Evolutionary conservation across 2,329 filamentous ascomycete genomes (phyloP), one percentile per base, ranked within the genome.

Genomic region (Madurella mycetomatis): DNA sequence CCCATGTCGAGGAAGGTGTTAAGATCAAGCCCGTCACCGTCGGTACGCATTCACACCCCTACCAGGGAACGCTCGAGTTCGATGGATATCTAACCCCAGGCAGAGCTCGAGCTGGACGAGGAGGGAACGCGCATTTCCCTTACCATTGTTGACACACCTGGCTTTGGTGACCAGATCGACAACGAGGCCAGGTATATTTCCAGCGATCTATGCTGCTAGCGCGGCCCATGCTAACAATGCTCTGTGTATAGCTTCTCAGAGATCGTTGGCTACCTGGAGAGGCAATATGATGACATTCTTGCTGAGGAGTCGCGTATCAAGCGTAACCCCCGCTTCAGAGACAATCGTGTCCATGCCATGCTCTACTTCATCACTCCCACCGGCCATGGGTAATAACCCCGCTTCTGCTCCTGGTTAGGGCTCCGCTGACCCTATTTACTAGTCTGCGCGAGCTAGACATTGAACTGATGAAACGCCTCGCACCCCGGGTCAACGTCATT

Each of bases 251-350:
- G 91, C 78, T 99, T 99, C 73, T 87, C 88, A 66, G 94, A 97
- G 76, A 99, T 99, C 68, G 92, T 96, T 65, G 92, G 92, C 65
- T 96, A 95, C 77, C 89, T 99, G 68, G 94, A 99, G 82, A 86
- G 92, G 78, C 92, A 99, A 84, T 97, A 97, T 76, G 94, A 99
- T 76, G 92, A 97, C 73, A 97, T 99, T 81, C 84, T 99, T 66
- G 92, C 94, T 60, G 92, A 97, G 79, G 94, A 99, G 80, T 97
- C 94, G 68, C 90, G 94, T 80, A 99, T 99, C 82, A 99, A 99
- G 89, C 94, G 94, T 91, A 99, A 99, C 80, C 94, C 94, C 66
- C 87, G 94, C 69, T 99, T 99, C 87, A 87, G 94, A 70, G 94
- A 99, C 78, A 97, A 99, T 79, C 90, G 94, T 78, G 90, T 99